Percentiles rank a stretch among this genome's conserved stretches.
Evolutionary conservation across 2,329 filamentous ascomycete species (phyloP).

Genomic region (Trichophyton benhamiae): DNA sequence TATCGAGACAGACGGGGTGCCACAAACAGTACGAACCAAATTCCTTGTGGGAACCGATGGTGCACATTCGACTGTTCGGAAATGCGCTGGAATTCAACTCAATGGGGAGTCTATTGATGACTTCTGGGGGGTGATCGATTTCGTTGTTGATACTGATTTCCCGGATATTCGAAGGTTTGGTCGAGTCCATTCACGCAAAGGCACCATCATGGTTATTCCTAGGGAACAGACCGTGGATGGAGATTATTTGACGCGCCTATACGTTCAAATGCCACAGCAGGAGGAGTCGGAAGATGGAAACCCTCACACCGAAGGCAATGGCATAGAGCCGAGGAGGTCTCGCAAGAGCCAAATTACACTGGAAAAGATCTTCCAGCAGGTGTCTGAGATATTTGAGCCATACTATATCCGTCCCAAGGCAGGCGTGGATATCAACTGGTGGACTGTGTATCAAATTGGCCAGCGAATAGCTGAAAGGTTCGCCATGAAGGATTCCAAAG

Average conservation of each 20-base stretch:
- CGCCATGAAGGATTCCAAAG: conserved; percentile 52
- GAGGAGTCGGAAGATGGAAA: conserved; percentile 18
- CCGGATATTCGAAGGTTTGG: conserved; percentile 72
- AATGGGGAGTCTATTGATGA: conserved; percentile 58
- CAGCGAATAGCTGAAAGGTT: conserved; percentile 51
- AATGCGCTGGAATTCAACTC: conserved; percentile 40
- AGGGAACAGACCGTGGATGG: conserved; percentile 49
- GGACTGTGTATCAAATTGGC: conserved; percentile 56
- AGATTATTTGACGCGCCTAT: conserved; percentile 59
- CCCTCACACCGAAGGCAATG: conserved; percentile 19
- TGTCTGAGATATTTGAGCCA: conserved; percentile 52
- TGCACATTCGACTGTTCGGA: conserved; percentile 52
- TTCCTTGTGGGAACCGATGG: conserved; percentile 63
- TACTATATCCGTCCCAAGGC: conserved; percentile 31
- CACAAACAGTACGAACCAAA: conserved; percentile 46
- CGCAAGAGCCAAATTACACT: conserved; percentile 49
- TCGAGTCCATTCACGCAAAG: conserved; percentile 60
- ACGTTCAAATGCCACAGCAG: conserved; percentile 35
- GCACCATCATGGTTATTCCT: conserved; percentile 70
- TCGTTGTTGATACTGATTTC: conserved; percentile 60
- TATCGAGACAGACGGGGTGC: conserved; percentile 21
- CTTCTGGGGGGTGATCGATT: conserved; percentile 67
- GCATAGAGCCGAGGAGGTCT: conserved; percentile 19
- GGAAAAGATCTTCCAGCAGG: conserved; percentile 49
- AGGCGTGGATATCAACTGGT: conserved; percentile 41